A percentile compares a stretch with the other conserved stretches of the same genome.
Evolutionary conservation across 1,139 yeast species (phyloP).

Genomic region (Suhomyces panamericanus): DNA sequence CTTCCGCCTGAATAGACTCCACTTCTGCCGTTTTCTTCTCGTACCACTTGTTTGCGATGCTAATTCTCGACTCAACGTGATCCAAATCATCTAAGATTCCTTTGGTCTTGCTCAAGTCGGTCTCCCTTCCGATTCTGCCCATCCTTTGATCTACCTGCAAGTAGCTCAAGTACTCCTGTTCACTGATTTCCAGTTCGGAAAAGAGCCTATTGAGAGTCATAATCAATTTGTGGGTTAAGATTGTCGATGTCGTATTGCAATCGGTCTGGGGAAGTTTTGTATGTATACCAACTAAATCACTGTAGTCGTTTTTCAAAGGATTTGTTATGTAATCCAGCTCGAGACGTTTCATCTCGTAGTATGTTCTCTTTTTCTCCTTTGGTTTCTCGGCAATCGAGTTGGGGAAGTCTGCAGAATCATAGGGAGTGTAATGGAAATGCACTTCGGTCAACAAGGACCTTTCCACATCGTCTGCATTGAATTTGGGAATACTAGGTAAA

Average conservation of each 20-base stretch:
- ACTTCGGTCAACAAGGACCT: slow-evolving; percentile 78
- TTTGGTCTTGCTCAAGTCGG: slow-evolving; percentile 28
- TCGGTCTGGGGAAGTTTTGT: slow-evolving; percentile 14
- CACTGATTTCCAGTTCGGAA: slow-evolving; percentile 26
- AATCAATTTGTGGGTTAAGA: slow-evolving; percentile 40
- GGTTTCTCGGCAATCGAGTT: slow-evolving; percentile 12
- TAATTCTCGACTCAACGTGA: slow-evolving; percentile 40
- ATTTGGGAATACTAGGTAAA: slow-evolving; percentile 61
- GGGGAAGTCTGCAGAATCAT: slow-evolving; percentile 42
- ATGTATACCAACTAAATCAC: slow-evolving; percentile 59
- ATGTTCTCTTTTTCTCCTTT: slow-evolving; percentile 33
- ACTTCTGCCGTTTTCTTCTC: slow-evolving; percentile 37
- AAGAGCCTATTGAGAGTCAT: slow-evolving; percentile 38
- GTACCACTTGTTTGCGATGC: slow-evolving; percentile 43
- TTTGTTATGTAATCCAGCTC: slow-evolving; percentile 68
- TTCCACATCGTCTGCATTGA: slow-evolving; percentile 73
- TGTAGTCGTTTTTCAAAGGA: slow-evolving; percentile 60
- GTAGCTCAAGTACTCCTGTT: slow-evolving; percentile 31
- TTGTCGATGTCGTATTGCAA: slow-evolving; percentile 21
- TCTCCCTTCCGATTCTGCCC: slow-evolving; percentile 34
- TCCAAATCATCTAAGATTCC: slow-evolving; percentile 35
- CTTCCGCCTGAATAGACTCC: slow-evolving; percentile 24
- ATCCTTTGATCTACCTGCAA: slow-evolving; percentile 24
- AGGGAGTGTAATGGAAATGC: slow-evolving; percentile 58
- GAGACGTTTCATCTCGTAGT: slow-evolving; percentile 65